Base-by-base conservation (phyloP, 176 grass and related monocot genomes). In the Carex parvula region DNA sequence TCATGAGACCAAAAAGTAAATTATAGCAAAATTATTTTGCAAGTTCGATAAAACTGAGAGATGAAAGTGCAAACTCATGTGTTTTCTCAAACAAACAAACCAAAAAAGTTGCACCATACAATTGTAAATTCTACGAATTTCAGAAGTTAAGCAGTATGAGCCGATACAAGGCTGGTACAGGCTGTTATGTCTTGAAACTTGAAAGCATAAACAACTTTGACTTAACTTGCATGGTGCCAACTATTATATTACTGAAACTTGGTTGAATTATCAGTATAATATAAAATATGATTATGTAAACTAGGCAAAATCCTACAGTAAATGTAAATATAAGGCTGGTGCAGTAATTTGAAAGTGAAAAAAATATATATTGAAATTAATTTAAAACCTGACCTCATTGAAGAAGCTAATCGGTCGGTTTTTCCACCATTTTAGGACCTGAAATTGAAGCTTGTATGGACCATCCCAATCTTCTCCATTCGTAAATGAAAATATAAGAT, bases 401-500 rank as follows among this genome's bases (percentile, higher is more conserved):
- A 98, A 95, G 87, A 98, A 98, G 92, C 83, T 93, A 58, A 88
- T 24, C 30, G 92, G 91, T 83, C 81, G 92, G 91, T 90, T 84
- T 62, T 66, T 64, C 95, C 92, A 98, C 42, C 48, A 76, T 83
- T 95, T 98, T 70, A 86, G 79, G 53, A 94, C 75, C 81, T 85
- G 87, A 76, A 98, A 98, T 22, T 89, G 81, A 76, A 98, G 87
- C 66, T n/a, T 90, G 89, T 98, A 98, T 2, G 86, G 75, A 66
- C 95, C 95, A 48, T 98, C 92, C 95, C 95, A 98, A 14, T 95
- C 86, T 29, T 59, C 4, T 48, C 92, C 92, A 82, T 98, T 98
- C 37, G 95, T 98, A 88, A 98, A 98, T 50, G 95, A 98, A 86
- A 98, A 98, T 20, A 95, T 84, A 42, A 98, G 83, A 60, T 18